Percentiles rank a stretch among this genome's conserved stretches.
Evolutionary conservation across 805 yeast genomes (phyloP).

Genomic region (Ogataea pilisensis): DNA sequence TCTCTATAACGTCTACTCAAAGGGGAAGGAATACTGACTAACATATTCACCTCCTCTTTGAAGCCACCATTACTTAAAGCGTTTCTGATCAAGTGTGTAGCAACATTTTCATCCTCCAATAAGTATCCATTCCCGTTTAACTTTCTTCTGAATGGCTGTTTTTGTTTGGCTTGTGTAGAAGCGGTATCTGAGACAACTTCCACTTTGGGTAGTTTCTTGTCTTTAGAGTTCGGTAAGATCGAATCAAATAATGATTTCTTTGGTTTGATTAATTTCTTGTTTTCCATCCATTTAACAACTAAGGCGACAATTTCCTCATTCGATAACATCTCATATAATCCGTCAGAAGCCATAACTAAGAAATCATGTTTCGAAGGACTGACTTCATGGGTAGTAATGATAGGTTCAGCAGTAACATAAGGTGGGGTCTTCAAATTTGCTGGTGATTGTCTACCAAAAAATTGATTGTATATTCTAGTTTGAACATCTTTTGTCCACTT

Average conservation of each 20-base stretch:
- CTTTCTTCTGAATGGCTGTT: constrained; percentile 68
- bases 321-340: constrained; percentile 84
- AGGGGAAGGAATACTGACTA: constrained; percentile 89
- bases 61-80: constrained; percentile 87
- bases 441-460: constrained; percentile 79
- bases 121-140: constrained; percentile 39
- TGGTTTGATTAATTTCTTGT: constrained; percentile 56
- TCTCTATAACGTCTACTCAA: constrained; percentile 89
- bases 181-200: constrained; percentile 58
- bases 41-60: constrained; percentile 80
- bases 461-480: constrained; percentile 62
- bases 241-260: constrained; percentile 43
- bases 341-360: constrained; percentile 90
- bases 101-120: constrained; percentile 80
- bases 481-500: constrained; percentile 77
- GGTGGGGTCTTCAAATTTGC: constrained; percentile 83
- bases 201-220: constrained; percentile 54
- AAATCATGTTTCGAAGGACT: constrained; percentile 73
- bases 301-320: constrained; percentile 91
- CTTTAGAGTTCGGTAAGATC: constrained; percentile 28
- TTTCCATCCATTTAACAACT: constrained; percentile 91
- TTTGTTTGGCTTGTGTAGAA: constrained; percentile 52
- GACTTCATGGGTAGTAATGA: constrained; percentile 74
- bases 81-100: constrained; percentile 90
- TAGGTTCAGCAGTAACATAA: constrained; percentile 96